Evolutionary conservation across 1,284 basidiomycete genomes (phyloP).

Genomic region (Cystobasidium slooffiae): DNA sequence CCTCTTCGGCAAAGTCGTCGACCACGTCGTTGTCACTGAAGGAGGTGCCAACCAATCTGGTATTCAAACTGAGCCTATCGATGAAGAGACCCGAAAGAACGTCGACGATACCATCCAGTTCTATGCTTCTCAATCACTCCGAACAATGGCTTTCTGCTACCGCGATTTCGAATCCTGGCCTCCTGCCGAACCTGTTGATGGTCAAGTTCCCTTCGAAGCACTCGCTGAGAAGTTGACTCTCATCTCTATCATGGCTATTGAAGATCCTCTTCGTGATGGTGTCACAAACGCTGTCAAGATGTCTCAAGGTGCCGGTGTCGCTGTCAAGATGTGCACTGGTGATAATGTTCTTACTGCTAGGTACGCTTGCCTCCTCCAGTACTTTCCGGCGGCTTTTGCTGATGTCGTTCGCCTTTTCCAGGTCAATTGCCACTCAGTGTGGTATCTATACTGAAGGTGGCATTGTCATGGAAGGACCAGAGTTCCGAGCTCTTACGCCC

Average conservation of each 20-base stretch:
- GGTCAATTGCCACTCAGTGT: slow-evolving; percentile 90
- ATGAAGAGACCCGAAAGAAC: slow-evolving; percentile 70
- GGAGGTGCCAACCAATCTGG: slow-evolving; percentile 54
- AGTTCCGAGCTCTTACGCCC: slow-evolving; percentile 63
- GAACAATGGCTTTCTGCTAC: slow-evolving; percentile 92
- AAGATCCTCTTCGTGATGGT: slow-evolving; percentile 90
- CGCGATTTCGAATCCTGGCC: slow-evolving; percentile 87
- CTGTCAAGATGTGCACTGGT: slow-evolving; percentile 98
- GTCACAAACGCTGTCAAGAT: slow-evolving; percentile 82
- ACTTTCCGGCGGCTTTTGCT: background rate
- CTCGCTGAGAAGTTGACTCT: slow-evolving; percentile 77
- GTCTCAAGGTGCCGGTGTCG: slow-evolving; percentile 69
- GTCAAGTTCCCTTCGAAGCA: slow-evolving; percentile 70
- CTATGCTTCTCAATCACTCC: slow-evolving; percentile 92
- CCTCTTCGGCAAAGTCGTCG: slow-evolving; percentile 73
- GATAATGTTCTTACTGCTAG: slow-evolving; percentile 85
- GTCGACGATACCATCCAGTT: slow-evolving; percentile 90
- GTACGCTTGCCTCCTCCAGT: slow-evolving; percentile 2
- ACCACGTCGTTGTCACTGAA: slow-evolving; percentile 69
- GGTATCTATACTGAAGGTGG: slow-evolving; percentile 91
- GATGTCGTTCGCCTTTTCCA: slow-evolving; percentile 1
- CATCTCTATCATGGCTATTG: slow-evolving; percentile 87
- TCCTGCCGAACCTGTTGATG: slow-evolving; percentile 63
- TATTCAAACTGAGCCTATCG: slow-evolving; percentile 57
- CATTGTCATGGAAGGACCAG: slow-evolving; percentile 94